A percentile compares a stretch with the other conserved stretches of the same genome.
Conservation (phyloP, 495 filamentous ascomycete genomes). For the Penicillium steckii region DNA sequence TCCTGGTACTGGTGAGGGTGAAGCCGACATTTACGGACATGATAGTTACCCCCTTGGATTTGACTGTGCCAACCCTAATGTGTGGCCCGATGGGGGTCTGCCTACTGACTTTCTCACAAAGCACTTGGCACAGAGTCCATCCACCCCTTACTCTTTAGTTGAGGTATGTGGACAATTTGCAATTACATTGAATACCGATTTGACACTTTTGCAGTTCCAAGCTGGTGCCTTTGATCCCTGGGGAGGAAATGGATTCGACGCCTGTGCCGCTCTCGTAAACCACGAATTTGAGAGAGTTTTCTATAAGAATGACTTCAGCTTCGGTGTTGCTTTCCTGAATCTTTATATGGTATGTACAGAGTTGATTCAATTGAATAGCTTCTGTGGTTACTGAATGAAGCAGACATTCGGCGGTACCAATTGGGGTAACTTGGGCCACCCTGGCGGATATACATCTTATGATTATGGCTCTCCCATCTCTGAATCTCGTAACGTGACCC, state of each 20-base stretch:
- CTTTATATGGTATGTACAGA: conserved; percentile 70
- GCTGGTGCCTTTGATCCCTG: conserved; percentile 76
- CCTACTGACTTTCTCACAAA: conserved; percentile 44
- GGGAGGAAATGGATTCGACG: conserved; percentile 66
- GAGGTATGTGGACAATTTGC: conserved; percentile 42
- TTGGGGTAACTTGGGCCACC: conserved; percentile 78
- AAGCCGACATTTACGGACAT: conserved; percentile 77
- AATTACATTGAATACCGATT: background rate
- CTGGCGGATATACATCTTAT: conserved; percentile 72
- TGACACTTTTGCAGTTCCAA: conserved; percentile 52
- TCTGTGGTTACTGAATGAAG: conserved; percentile 3
- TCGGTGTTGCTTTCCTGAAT: conserved; percentile 59
- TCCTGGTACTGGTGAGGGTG: conserved; percentile 61
- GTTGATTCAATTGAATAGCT: background rate
- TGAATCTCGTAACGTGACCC: conserved; percentile 62
- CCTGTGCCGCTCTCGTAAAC: conserved; percentile 63
- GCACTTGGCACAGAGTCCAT: conserved; percentile 60
- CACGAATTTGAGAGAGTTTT: conserved; percentile 74
- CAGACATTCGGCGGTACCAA: conserved; percentile 74
- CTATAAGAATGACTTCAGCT: conserved; percentile 75
- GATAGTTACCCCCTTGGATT: conserved; percentile 71
- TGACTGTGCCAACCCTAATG: conserved; percentile 53
- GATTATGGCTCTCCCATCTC: conserved; percentile 68
- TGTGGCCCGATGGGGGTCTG: conserved; percentile 48
- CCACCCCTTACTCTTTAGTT: conserved; percentile 65